phyloP scores from a whole-genome alignment of 2,329 filamentous ascomycete species.

The Aurifilum marmelostoma region DNA sequence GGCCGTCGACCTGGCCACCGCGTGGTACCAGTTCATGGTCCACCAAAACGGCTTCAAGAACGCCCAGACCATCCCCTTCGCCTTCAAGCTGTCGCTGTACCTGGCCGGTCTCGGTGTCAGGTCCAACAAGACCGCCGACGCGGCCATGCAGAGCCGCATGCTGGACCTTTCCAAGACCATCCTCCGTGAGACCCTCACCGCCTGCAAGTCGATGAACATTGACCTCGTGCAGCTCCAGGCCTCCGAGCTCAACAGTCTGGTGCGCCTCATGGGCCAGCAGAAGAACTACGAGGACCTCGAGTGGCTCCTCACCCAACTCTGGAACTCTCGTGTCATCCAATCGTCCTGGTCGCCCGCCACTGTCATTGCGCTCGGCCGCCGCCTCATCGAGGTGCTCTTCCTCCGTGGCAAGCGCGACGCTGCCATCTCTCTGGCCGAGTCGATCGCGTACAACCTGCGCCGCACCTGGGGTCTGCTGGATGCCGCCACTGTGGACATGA shows the following conservation, averaged over 20 bases:
- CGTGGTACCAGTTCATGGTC: constrained; percentile 30
- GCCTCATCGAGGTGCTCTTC: constrained; percentile 29
- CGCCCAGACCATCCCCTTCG: constrained; percentile 28
- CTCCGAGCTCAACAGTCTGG: constrained; percentile 29
- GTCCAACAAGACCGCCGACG: constrained; percentile 34
- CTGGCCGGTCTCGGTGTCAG: constrained; percentile 32
- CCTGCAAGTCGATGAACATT: constrained; percentile 30
- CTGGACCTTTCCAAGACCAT: constrained; percentile 30
- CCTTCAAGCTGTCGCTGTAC: constrained; percentile 30
- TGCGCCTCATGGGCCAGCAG: constrained; percentile 30
- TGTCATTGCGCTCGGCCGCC: constrained; percentile 29
- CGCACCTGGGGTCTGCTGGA: constrained; percentile 30
- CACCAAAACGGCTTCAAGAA: constrained; percentile 30
- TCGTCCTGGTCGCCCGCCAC: constrained; percentile 27
- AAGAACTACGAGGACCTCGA: constrained; percentile 31
- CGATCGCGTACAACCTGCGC: constrained; percentile 30
- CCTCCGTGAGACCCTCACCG: constrained; percentile 29
- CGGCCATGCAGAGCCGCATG: constrained; percentile 27
- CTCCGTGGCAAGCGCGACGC: constrained; percentile 26
- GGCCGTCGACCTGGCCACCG: constrained; percentile 27
- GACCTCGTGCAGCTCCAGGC: constrained; percentile 29
- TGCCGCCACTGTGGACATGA: constrained; percentile 30
- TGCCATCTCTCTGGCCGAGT: constrained; percentile 30
- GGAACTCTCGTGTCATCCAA: constrained; percentile 30
- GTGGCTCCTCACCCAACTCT: constrained; percentile 30